Conservation (phyloP, 2,329 filamentous ascomycete genomes). For the Westerdykella ornata region DNA sequence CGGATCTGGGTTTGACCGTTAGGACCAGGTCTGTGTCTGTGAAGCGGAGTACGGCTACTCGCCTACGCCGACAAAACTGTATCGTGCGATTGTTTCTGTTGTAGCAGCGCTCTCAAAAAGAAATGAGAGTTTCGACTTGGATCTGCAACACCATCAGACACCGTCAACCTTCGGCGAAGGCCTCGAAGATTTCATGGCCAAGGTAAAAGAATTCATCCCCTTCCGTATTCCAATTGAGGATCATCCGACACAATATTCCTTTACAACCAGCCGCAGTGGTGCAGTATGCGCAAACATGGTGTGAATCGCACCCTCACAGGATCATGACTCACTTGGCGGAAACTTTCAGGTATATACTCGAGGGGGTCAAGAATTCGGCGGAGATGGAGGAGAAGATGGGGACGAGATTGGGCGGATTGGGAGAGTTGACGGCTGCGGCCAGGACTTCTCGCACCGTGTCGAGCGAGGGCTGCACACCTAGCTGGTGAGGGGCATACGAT, state of each 20-base stretch:
- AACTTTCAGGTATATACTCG: slow-evolving; percentile 90
- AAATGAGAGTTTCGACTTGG: slow-evolving; percentile 73
- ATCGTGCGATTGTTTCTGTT: slow-evolving; percentile 86
- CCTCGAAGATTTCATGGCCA: too few species aligned
- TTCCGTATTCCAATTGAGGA: too few species aligned
- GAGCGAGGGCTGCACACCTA: slow-evolving; percentile 53
- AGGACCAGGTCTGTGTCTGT: slow-evolving; percentile 6
- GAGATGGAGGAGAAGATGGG: slow-evolving; percentile 78
- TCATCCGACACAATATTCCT: neutral
- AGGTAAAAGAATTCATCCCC: too few species aligned
- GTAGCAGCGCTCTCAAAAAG: slow-evolving; percentile 91
- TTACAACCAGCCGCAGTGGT: neutral
- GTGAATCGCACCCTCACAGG: slow-evolving; percentile 8
- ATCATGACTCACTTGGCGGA: slow-evolving; percentile 57
- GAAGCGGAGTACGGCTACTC: slow-evolving; percentile 26
- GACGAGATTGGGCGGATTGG: slow-evolving; percentile 66
- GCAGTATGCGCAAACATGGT: slow-evolving; percentile 3
- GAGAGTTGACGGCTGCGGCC: slow-evolving; percentile 44
- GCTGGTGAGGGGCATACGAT: slow-evolving; percentile 33
- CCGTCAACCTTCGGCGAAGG: slow-evolving; percentile 2
- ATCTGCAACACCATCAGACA: slow-evolving; percentile 26
- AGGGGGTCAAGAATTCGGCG: slow-evolving; percentile 88
- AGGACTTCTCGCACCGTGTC: slow-evolving; percentile 54
- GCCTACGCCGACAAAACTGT: slow-evolving; percentile 88
- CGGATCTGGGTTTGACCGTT: slow-evolving; percentile 43